Evolutionary conservation across 805 yeast genomes (phyloP), one percentile per base, ranked within the genome.

Genomic region (Cyberlindnera veronae): DNA sequence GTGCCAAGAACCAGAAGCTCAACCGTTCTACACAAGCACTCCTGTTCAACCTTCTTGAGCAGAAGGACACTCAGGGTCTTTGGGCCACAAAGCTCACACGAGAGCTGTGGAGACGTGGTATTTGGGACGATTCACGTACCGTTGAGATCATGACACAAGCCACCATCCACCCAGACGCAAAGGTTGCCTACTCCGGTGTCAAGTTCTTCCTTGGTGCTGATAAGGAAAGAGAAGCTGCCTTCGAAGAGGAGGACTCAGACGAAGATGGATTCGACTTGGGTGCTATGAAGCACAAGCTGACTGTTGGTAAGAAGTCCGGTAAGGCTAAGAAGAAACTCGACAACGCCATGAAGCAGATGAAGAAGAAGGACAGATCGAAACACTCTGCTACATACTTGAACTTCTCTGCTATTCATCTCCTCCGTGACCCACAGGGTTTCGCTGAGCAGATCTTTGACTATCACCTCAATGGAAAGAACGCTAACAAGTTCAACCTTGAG

Each of bases 61-160:
- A 85, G 60, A 79, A 84, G 44, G 85, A 80, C 50, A 74, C 87
- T 29, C 86, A 84, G 54, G 96, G 97, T 27, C 67, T 93, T 18
- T 93, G 98, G 97, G 97, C 98, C 7, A 86, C 97, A 3, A 90
- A 88, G 56, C 68, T 93, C 42, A 89, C 97, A 5, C 77, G 98
- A 59, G 98, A 93, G 62, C 69, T 93, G 37, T 93, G 99, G 99
- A 77, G 96, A 68, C 76, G 98, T 60, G 95, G 95, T 57, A 85
- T 93, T 43, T 93, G 99, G 99, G 97, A 89, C 62, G 99, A 93
- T 61, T 77, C 95, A 0, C 73, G 97, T 55, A 84, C 98, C 0
- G 95, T 93, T n/a, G 99, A 93, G 63, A 79, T 93, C 56, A 90
- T 93, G 98, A 83, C 95, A 2, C 93, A 88, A 54, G 97, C 98